phyloP scores from a whole-genome alignment of 192 early-diverging fungal species.

The Phlyctochytrium bullatum region DNA sequence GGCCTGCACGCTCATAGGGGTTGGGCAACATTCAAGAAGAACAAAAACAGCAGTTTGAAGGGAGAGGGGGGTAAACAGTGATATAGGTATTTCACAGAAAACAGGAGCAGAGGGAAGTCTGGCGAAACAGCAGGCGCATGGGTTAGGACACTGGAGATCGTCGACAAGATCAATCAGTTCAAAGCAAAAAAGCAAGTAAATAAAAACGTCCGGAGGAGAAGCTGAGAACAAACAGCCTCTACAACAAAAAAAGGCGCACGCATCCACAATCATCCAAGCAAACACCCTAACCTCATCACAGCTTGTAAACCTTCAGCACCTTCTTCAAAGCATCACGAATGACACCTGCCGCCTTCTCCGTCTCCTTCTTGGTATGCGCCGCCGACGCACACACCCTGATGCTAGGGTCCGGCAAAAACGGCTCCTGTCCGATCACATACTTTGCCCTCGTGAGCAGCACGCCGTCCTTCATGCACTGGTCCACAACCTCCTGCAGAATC shows the following conservation, averaged over 20 bases:
- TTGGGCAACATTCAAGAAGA: no score
- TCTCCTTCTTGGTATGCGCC: slow-evolving; percentile 77
- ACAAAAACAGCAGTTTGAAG: no score
- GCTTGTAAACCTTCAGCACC: slow-evolving; percentile 33
- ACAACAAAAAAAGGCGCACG: neutral
- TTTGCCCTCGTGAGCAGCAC: slow-evolving; percentile 84
- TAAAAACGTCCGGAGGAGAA: no score
- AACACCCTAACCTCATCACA: neutral
- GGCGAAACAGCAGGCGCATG: no score
- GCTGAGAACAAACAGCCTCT: no score
- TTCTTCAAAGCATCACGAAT: slow-evolving; percentile 66
- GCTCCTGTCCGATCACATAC: slow-evolving; percentile 82
- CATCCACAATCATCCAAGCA: neutral
- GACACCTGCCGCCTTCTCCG: slow-evolving; percentile 76
- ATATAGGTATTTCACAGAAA: no score
- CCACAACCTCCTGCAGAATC: slow-evolving; percentile 78
- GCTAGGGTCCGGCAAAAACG: slow-evolving; percentile 66
- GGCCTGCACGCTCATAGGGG: no score
- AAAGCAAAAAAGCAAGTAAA: no score
- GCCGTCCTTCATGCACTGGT: slow-evolving; percentile 72
- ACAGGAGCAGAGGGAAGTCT: no score
- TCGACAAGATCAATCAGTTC: no score
- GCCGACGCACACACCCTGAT: slow-evolving; percentile 79
- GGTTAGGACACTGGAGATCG: no score
- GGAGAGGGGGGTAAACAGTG: no score